Percentiles rank a stretch among this genome's conserved stretches.
These are phyloP conservation scores for Trichomonas vaginalis DNA, from an alignment of 208 protist species.

Conservation along the genomic window DNA sequence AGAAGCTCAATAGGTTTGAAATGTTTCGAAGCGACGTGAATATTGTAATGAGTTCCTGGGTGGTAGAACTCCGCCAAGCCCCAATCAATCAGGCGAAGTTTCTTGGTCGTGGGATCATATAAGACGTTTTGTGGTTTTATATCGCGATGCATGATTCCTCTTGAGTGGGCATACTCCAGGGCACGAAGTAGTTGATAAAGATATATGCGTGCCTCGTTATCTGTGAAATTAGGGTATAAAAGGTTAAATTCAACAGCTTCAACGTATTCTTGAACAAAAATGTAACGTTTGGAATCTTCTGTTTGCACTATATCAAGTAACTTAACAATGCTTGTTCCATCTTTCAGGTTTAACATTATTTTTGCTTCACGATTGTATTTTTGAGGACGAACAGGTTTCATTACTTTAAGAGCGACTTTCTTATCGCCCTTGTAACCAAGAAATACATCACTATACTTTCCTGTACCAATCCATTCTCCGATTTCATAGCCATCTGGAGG, in stretches of 20 bases:
- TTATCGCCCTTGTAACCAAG: neutral
- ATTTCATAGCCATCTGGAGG: neutral
- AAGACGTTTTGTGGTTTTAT: constrained; percentile 2
- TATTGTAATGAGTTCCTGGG: constrained; percentile 25
- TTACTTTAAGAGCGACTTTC: neutral
- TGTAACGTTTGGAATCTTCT: neutral
- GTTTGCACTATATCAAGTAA: neutral
- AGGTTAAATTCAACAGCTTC: neutral
- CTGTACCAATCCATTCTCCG: neutral
- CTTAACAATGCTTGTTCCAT: neutral
- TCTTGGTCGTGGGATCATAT: neutral
- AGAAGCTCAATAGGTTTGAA: constrained; percentile 27
- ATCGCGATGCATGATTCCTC: constrained; percentile 9
- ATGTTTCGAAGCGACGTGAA: constrained; percentile 28
- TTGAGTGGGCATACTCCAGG: neutral
- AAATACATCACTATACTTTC: constrained; percentile 14
- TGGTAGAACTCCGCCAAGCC: constrained; percentile 32
- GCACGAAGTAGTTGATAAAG: neutral
- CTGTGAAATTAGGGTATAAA: neutral
- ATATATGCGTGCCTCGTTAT: neutral
- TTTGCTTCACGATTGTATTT: constrained; percentile 14
- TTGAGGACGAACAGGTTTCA: neutral
- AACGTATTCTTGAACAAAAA: neutral
- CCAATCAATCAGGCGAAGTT: constrained; percentile 26
- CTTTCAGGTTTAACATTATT: neutral